Percentiles rank a stretch among this genome's conserved stretches.
These are phyloP conservation scores for Ustilago cynodontis DNA, from an alignment of 1,284 basidiomycete genomes.

Conservation along the genomic window DNA sequence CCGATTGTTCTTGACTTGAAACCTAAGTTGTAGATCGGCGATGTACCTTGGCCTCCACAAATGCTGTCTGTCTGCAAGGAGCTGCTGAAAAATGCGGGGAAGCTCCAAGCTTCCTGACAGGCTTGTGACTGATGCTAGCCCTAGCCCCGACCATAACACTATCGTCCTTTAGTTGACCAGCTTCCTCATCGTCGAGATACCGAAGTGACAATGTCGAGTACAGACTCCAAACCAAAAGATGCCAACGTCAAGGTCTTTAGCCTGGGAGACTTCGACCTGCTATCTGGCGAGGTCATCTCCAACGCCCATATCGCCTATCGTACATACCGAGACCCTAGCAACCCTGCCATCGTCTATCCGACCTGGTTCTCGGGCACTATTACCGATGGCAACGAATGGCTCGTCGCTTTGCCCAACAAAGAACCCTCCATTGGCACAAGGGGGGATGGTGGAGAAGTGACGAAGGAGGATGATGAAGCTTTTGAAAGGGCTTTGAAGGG, in stretches of 20 bases:
- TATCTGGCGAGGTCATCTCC: conserved; percentile 33
- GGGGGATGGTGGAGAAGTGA: conserved; percentile 24
- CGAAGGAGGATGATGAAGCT: conserved; percentile 36
- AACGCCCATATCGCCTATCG: conserved; percentile 56
- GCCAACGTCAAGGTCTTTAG: conserved; percentile 31
- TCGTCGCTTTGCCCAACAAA: conserved; percentile 29
- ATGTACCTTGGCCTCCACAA: conserved; percentile 5
- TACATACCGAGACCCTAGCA: conserved; percentile 46
- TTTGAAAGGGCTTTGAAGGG: conserved; percentile 44
- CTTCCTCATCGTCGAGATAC: background rate
- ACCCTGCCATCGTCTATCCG: conserved; percentile 56
- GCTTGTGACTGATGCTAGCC: background rate
- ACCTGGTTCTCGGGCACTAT: conserved; percentile 60
- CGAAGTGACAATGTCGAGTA: background rate
- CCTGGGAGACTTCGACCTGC: conserved; percentile 52
- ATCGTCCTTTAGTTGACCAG: too few species aligned
- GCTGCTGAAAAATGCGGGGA: conserved; percentile 1
- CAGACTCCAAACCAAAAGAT: conserved; percentile 15
- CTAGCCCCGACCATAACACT: background rate
- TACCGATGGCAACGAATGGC: conserved; percentile 55
- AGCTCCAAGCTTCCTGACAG: background rate
- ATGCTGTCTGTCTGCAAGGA: background rate
- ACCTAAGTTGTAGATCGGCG: background rate
- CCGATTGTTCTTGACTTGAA: background rate
- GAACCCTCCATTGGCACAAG: conserved; percentile 22